Evolutionary conservation across 2,329 filamentous ascomycete species (phyloP).

Genomic region (Fusarium irregulare): DNA sequence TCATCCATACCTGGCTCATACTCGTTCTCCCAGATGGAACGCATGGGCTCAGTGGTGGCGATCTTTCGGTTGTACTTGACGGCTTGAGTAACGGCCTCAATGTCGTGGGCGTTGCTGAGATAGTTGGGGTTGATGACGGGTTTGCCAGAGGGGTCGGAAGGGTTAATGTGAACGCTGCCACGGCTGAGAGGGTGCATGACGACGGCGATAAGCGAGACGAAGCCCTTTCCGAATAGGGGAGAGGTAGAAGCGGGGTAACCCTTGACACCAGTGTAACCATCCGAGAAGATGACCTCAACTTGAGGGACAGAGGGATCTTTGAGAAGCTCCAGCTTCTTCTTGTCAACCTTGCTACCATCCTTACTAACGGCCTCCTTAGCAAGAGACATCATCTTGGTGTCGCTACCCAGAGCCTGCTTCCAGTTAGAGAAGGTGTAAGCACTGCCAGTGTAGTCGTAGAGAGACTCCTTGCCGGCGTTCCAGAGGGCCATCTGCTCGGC

Average conservation of each 20-base stretch:
- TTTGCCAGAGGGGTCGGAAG: constrained; percentile 29
- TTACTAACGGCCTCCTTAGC: constrained; percentile 43
- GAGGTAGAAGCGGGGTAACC: constrained; percentile 46
- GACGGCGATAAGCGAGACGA: constrained; percentile 64
- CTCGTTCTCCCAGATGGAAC: constrained; percentile 48
- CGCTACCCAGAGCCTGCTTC: constrained; percentile 36
- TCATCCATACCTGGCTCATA: constrained; percentile 47
- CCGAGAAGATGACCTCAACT: constrained; percentile 47
- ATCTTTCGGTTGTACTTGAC: constrained; percentile 50
- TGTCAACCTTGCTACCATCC: constrained; percentile 48
- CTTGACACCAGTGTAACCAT: constrained; percentile 47
- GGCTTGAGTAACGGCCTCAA: constrained; percentile 49
- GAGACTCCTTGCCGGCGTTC: constrained; percentile 28
- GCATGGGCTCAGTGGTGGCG: constrained; percentile 48
- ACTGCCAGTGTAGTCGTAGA: constrained; percentile 41
- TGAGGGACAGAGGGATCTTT: constrained; percentile 43
- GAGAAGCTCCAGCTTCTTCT: constrained; percentile 56
- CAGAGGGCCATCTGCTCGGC: constrained; percentile 36
- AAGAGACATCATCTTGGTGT: constrained; percentile 19
- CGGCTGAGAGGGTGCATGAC: constrained; percentile 69
- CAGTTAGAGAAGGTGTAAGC: constrained; percentile 36
- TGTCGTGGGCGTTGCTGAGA: constrained; percentile 45
- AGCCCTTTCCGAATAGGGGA: constrained; percentile 42
- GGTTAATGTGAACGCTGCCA: constrained; percentile 40
- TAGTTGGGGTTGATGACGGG: constrained; percentile 43